Conservation (phyloP, 2,329 filamentous ascomycete genomes). For the Pseudogymnoascus sp. region DNA sequence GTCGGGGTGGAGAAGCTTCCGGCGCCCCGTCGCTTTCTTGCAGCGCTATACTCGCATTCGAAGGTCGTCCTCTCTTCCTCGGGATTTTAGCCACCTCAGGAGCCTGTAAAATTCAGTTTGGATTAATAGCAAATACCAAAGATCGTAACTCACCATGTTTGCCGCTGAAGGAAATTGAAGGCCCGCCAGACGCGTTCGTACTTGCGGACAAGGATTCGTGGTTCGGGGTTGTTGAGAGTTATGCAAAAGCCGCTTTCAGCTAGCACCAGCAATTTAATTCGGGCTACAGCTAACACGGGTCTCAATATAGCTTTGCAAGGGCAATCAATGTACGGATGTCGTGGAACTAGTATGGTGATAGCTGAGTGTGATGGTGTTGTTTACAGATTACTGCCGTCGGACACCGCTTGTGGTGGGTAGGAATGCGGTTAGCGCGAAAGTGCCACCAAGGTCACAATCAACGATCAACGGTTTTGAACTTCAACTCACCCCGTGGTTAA, state of each 20-base stretch:
- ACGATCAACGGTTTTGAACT: background rate
- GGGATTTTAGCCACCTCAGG: background rate
- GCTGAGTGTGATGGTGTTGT: background rate
- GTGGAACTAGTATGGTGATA: background rate
- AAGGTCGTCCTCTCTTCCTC: slow-evolving; percentile 11
- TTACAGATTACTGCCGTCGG: background rate
- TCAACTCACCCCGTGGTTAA: background rate
- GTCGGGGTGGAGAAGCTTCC: background rate
- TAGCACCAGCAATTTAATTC: background rate
- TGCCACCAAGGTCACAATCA: slow-evolving; percentile 7
- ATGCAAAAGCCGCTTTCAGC: background rate
- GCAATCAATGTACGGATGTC: background rate
- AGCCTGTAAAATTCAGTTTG: background rate
- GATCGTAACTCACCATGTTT: background rate
- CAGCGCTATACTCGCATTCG: slow-evolving; percentile 8
- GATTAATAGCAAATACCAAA: background rate
- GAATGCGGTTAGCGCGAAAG: background rate
- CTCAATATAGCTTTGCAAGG: background rate
- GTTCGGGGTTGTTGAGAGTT: background rate
- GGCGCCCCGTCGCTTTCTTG: background rate
- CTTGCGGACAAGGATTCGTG: background rate
- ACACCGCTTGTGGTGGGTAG: background rate
- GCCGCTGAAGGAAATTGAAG: background rate
- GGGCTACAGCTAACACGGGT: background rate
- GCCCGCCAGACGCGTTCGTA: background rate